These are phyloP conservation scores for Calophaca sinica DNA, from an alignment of 306 rosid genomes.

Conservation along the genomic window DNA sequence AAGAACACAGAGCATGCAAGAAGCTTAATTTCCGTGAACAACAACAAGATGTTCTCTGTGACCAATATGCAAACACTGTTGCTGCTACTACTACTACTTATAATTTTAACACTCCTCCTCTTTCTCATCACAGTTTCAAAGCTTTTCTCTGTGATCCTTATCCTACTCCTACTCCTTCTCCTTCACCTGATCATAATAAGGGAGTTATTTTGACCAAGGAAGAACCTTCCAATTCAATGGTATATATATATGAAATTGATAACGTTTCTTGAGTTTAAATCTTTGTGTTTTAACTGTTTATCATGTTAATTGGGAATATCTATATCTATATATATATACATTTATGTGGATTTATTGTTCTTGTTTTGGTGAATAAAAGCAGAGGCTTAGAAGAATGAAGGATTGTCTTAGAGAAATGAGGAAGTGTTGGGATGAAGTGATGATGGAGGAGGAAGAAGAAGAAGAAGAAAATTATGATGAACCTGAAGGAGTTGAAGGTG, in stretches of 20 bases:
- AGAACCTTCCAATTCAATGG: constrained; percentile 42
- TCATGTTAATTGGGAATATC: background rate
- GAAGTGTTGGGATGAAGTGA: constrained; percentile 48
- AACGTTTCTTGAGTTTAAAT: background rate
- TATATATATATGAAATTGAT: background rate
- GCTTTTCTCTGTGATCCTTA: background rate
- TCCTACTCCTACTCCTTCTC: background rate
- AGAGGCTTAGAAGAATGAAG: constrained; percentile 54
- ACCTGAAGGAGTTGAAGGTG: background rate
- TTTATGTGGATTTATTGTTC: background rate
- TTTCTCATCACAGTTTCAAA: background rate
- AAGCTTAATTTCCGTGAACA: background rate
- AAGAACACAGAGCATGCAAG: constrained; percentile 1
- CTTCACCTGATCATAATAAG: background rate
- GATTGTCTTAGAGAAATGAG: constrained; percentile 47
- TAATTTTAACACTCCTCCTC: background rate
- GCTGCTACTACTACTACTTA: too few species aligned
- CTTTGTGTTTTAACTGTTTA: background rate
- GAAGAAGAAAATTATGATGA: background rate
- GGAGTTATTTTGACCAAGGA: background rate
- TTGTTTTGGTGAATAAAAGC: constrained; percentile 10
- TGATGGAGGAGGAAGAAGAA: constrained; percentile 39
- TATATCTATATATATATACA: too few species aligned
- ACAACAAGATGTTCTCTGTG: background rate
- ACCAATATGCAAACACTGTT: too few species aligned